phyloP scores from a whole-genome alignment of 306 rosid species.

The Urtica urens region DNA sequence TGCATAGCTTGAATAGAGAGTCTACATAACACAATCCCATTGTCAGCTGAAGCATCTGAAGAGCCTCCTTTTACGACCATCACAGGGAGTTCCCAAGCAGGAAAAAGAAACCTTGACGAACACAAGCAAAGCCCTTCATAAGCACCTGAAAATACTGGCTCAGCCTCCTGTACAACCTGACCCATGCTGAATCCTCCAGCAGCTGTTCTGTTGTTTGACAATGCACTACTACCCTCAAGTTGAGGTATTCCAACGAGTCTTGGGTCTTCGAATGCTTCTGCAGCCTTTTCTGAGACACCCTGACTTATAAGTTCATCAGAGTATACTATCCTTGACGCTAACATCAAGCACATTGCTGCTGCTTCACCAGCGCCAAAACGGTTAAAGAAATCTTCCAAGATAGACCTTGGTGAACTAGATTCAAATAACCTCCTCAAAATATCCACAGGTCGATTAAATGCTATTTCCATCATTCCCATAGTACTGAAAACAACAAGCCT shows the following conservation, averaged over 20 bases:
- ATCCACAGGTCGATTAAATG: conserved; percentile 90
- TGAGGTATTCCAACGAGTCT: conserved; percentile 97
- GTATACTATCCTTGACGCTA: conserved; percentile 74
- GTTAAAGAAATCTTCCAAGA: conserved; percentile 88
- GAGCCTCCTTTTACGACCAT: conserved; percentile 67
- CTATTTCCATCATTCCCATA: conserved; percentile 96
- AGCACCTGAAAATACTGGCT: conserved; percentile 94
- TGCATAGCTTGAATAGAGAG: conserved; percentile 84
- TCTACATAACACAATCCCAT: conserved; percentile 69
- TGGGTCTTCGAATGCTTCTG: conserved; percentile 97
- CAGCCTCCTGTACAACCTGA: conserved; percentile 99
- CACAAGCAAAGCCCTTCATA: conserved; percentile 98
- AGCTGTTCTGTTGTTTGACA: conserved; percentile 76
- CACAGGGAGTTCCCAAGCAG: conserved; percentile 95
- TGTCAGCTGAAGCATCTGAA: conserved; percentile 35
- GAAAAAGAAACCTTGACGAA: conserved; percentile 82
- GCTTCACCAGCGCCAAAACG: conserved; percentile 97
- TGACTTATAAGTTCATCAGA: conserved; percentile 69
- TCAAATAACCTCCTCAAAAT: conserved; percentile 75
- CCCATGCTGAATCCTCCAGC: conserved; percentile 98
- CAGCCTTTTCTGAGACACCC: conserved; percentile 79
- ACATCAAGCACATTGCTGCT: conserved; percentile 92
- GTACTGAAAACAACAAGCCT: conserved; percentile 85
- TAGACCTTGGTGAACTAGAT: conserved; percentile 69
- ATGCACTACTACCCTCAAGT: conserved; percentile 69